Base-by-base conservation (phyloP, 2,329 filamentous ascomycete genomes). In the Phyllosticta citribraziliensis region DNA sequence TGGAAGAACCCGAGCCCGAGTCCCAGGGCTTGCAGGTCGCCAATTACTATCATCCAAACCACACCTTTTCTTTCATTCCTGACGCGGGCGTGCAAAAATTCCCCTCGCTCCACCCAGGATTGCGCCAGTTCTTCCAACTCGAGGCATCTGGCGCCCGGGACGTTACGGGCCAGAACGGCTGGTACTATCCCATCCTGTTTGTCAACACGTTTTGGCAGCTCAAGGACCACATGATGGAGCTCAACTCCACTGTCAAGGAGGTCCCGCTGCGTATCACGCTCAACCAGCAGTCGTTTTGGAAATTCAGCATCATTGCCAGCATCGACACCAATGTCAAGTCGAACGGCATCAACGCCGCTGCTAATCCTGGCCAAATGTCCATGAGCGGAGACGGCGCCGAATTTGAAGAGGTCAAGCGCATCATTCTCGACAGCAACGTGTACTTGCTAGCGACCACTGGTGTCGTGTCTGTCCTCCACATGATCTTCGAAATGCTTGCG, bases 161-260 rank as follows among this genome's bases (percentile, higher is more conserved):
- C 73, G 85, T 81, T 1, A 85, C 85, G 14, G 94, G 94, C 47
- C 84, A 92, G 75, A 91, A 97, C 75, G 87, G 88, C 64, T 99
- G 92, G 92, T 99, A 97, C 72, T 85, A 88, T 70, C 94, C 94
- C 4, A 84, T 97, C 53, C 77, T 97, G 50, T 99, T 91, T 72
- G 80, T 94, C 71, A 99, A 99, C 76, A 95, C 88, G 3, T 99
- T 99, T 76, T 99, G 94, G 94, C 93, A 97, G 75, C 81, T 99
- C 65, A 89, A 84, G 71, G 87, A 82, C 65, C 91, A 97, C 68
- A 97, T 97, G 93, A 90, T 83, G 22, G 82, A 92, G 66, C 79
- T 99, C 57, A 99, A 99, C 73, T 88, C 90, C 17, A 97, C 94
- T 0, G 89, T 96, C 67, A 87, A 85, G 68, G 85, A 84, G 22